These are phyloP conservation scores for Erysimum cheiri DNA, from an alignment of 441 rosid genomes.

Conservation along the genomic window DNA sequence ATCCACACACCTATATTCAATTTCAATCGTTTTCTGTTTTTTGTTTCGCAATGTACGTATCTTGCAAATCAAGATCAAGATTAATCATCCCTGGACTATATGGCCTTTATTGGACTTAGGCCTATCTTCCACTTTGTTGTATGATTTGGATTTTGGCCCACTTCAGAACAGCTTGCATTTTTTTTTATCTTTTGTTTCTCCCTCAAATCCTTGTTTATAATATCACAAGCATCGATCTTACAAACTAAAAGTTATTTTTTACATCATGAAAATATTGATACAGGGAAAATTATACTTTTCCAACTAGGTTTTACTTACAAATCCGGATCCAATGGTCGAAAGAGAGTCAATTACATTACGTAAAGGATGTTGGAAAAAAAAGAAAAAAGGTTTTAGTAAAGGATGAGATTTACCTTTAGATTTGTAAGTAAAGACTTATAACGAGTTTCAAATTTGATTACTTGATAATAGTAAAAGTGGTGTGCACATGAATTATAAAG, in stretches of 20 bases:
- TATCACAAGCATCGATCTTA: neutral
- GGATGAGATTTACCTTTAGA: neutral
- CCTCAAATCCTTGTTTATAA: neutral
- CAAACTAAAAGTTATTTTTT: too few relatives aligned
- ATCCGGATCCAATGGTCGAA: neutral
- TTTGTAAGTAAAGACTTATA: too few relatives aligned
- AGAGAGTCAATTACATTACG: neutral
- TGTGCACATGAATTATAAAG: constrained; percentile 23
- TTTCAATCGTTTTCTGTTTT: neutral
- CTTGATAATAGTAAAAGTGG: neutral
- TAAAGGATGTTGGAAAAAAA: too few relatives aligned
- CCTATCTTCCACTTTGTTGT: neutral
- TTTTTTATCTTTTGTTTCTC: neutral
- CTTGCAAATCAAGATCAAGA: neutral
- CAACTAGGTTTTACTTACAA: neutral
- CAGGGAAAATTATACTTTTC: neutral
- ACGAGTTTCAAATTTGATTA: neutral
- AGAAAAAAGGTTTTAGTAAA: too few relatives aligned
- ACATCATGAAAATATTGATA: neutral
- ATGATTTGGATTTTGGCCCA: constrained; percentile 15
- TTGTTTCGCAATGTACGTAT: neutral
- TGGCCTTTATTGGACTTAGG: neutral
- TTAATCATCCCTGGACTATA: neutral
- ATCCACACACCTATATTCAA: constrained; percentile 8
- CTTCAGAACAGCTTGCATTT: neutral